A percentile compares a stretch with the other conserved stretches of the same genome.
These are phyloP conservation scores for Haplosporangium sp. DNA, from an alignment of 371 early-diverging fungal species.

Conservation along the genomic window DNA sequence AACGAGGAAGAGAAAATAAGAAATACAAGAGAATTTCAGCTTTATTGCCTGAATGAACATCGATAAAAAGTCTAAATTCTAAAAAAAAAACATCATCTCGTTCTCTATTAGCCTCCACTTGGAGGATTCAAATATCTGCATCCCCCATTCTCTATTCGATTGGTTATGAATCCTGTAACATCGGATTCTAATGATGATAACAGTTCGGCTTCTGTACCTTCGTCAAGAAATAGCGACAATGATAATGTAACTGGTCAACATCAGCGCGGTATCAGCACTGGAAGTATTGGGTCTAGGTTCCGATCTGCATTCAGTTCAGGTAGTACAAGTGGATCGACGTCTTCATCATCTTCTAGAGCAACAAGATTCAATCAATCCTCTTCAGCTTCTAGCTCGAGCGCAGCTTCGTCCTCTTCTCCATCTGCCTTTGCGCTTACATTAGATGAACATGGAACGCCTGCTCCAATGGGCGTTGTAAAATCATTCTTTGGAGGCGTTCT, in stretches of 20 bases:
- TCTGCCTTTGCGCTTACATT: conserved; percentile 17
- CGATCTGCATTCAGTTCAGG: conserved; percentile 27
- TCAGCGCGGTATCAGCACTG: not conserved
- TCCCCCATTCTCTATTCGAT: conserved; percentile 78
- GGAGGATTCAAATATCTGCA: conserved; percentile 86
- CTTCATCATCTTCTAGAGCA: conserved; percentile 7
- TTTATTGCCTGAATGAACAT: too few relatives aligned
- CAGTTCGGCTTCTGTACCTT: not conserved
- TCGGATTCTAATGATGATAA: conserved; percentile 26
- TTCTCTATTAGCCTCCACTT: conserved; percentile 77
- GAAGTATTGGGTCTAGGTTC: conserved; percentile 36
- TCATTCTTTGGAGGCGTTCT: conserved; percentile 63
- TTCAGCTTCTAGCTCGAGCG: not conserved
- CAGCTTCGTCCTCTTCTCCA: not conserved
- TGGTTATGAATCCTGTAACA: conserved; percentile 56
- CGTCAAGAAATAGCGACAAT: not conserved
- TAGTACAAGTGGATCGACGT: not conserved
- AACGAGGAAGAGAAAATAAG: too few relatives aligned
- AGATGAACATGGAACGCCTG: conserved; percentile 43
- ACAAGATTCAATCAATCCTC: not conserved
- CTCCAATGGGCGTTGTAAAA: conserved; percentile 56
- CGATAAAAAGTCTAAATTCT: too few relatives aligned
- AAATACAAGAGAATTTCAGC: too few relatives aligned
- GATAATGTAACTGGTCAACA: not conserved
- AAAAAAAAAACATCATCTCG: not conserved